Base-by-base conservation (phyloP, 176 grass and related monocot genomes). In the Aegilops sharonensis region DNA sequence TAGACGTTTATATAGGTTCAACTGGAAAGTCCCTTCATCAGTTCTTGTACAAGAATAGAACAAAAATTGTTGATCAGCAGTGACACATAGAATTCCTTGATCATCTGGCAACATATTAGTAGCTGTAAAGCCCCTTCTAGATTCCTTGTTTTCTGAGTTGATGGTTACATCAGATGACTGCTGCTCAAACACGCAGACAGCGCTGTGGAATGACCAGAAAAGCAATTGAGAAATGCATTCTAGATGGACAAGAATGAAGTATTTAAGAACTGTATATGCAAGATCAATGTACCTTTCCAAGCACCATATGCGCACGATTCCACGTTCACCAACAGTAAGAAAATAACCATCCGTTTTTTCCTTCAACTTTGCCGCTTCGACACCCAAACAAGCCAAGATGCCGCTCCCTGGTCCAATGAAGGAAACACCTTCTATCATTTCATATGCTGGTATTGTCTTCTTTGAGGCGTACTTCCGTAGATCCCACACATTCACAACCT, bases 41-140 rank as follows among this genome's bases (percentile, higher is more conserved):
- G 79, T 91, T 90, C 85, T 92, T 23, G 43, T 63, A 66, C 88
- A 70, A 37, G 24, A 66, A 81, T 94, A 98, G 69, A 98, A 98
- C 36, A 98, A 86, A 91, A 98, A 95, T 64, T 98, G 91, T 74
- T 98, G 96, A 84, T 98, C 96, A 78, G 90, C 92, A 82, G 97
- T 95, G 50, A 92, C 91, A 88, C 94, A 95, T 14, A 98, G 70
- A 52, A 98, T 79, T 78, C 94, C 92, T 84, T 71, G 76, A 70
- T 89, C 82, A 80, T 90, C 86, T 32, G 92, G 90, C 87, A 95
- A 81, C 83, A 98, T 77, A 77, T 86, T 11, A 71, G 90, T 90
- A 87, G 96, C 94, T 81, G 93, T 86, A 70, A 98, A 98, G 17
- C 96, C 96, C 72, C 91, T 98, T 91, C 92, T 88, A n/a, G 93